A percentile compares a stretch with the other conserved stretches of the same genome.
phyloP scores from a whole-genome alignment of 441 rosid genomes.

The Adansonia rubrostipa region DNA sequence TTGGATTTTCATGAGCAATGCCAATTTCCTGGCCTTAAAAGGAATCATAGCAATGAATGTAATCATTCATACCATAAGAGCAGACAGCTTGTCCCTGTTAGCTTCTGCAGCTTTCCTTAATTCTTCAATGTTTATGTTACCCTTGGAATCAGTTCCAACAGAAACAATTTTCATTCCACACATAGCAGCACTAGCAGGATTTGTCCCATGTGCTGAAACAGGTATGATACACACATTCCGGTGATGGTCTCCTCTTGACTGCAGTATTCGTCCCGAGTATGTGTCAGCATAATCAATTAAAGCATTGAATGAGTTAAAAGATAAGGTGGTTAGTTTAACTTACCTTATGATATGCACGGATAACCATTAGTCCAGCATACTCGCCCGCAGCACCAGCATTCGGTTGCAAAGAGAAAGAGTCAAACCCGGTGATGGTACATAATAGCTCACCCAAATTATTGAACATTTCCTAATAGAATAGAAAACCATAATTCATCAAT shows the following conservation, averaged over 20 bases:
- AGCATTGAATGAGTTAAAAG: neutral
- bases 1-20: neutral
- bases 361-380: slow-evolving; percentile 98
- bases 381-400: slow-evolving; percentile 99
- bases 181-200: slow-evolving; percentile 99
- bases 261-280: slow-evolving; percentile 31
- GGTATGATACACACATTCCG: slow-evolving; percentile 96
- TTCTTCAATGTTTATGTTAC: slow-evolving; percentile 92
- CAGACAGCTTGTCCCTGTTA: slow-evolving; percentile 82
- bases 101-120: slow-evolving; percentile 90
- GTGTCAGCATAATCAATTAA: neutral
- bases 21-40: neutral
- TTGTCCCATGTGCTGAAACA: slow-evolving; percentile 97
- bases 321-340: slow-evolving; percentile 6
- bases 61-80: slow-evolving; percentile 69
- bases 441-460: slow-evolving; percentile 72
- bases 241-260: slow-evolving; percentile 97
- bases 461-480: slow-evolving; percentile 86
- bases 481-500: slow-evolving; percentile 26
- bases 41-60: neutral
- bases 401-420: slow-evolving; percentile 97
- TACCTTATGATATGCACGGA: slow-evolving; percentile 96
- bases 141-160: slow-evolving; percentile 95
- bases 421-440: slow-evolving; percentile 90
- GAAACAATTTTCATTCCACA: slow-evolving; percentile 96